Base-by-base conservation (phyloP, 495 filamentous ascomycete genomes). In the Aspergillus baeticus region DNA sequence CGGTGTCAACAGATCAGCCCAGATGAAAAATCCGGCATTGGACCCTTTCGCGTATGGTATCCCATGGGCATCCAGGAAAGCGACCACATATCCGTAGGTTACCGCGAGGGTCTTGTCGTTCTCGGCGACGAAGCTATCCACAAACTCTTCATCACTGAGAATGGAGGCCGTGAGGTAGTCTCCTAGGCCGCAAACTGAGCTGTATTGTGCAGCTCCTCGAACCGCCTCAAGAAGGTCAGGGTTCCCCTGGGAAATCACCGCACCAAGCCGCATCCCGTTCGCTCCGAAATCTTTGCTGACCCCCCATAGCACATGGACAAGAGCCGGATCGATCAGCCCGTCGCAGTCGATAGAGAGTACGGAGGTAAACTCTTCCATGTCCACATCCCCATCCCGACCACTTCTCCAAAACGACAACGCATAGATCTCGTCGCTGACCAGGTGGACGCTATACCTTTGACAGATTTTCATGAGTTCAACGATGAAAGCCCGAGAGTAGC, bases 351-450 rank as follows among this genome's bases (percentile, higher is more conserved):
- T 71, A 0, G 81, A 76, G 0, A 83, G 65, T 0, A 78, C 73
- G 1, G 80, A 84, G n/a, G 70, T 67, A 59, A 88, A 88, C 4
- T 3, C 4, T 29, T 68, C 60, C 0, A 51, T 3, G 4, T 31
- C 20, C 0, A 51, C 7, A 8, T 31, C 20, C 6, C 63, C 23
- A 26, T 71, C 63, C 4, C 71, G 62, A 0, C 65, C 63, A 21
- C 73, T 74, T 8, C 75, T 61, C 57, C 74, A 87, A 0, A 81
- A 68, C 0, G 78, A 82, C 15, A 84, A 62, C 0, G 80, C 85
- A 60, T 87, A 87, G 11, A 87, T 79, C 61, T 88, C 85, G 49
- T 88, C 85, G 39, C 77, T 79, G 46, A 87, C 75, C 2, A 87
- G 59, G 54, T 87, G 84, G 1, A 88, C 68, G 15, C 71, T 63